Base-by-base conservation (phyloP, 345 rosid species). In the Populus euphratica region DNA sequence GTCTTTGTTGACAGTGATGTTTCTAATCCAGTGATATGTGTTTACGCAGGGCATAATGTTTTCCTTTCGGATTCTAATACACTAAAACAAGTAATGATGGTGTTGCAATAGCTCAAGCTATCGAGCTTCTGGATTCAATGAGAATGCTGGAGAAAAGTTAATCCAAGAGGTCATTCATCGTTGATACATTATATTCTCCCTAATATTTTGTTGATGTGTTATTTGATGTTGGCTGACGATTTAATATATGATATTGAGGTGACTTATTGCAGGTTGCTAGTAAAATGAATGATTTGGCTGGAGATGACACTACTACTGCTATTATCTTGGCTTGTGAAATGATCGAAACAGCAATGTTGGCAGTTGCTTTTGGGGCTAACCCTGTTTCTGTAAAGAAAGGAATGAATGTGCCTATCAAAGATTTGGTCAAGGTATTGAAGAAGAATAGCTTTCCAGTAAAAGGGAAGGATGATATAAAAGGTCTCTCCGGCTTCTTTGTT, bases 241-340 rank as follows among this genome's bases (percentile, higher is more conserved):
- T 29, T 52, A 70, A 18, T 66, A 41, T 76, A 66, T 78, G 61
- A 83, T 67, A 70, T 52, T 78, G 41, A 11, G 74, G 67, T 76
- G 68, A 49, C 44, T 86, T 38, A 18, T 43, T 83, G 80, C 86
- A 93, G 97, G 99, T 93, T 81, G 99, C 92, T 20, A 81, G 77
- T 80, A 89, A 87, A 80, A 91, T 89, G 94, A 95, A 95, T 41
- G 91, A 86, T 4, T 82, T 91, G 82, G 99, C 96, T 50, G 98
- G 99, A 72, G 98, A 93, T 84, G 98, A 98, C 70, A 95, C 98
- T 0, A 89, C 98, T 6, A 93, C 96, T 63, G 97, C 97, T 1
- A 88, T 91, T 39, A 85, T 94, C 74, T 86, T 94, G 85, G 94
- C 98, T 73, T 89, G 93, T 77, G 93, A 81, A 68, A 89, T 93